Conservation (phyloP, 1,139 yeast genomes). For the Casaregolazyma lundiana region DNA sequence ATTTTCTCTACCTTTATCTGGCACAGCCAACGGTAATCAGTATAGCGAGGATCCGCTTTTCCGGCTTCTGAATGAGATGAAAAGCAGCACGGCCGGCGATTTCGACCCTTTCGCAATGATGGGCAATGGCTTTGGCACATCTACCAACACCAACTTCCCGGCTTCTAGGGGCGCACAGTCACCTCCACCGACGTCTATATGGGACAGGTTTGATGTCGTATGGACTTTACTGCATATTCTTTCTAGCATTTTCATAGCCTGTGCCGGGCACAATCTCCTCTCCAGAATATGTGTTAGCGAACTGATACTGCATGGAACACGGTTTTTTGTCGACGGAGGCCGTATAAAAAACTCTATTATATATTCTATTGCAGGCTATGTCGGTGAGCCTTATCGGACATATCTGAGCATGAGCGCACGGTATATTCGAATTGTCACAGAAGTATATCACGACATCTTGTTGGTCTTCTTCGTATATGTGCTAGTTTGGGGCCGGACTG, state of each 20-base stretch:
- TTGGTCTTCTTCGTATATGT: slow-evolving; percentile 31
- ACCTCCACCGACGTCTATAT: slow-evolving; percentile 7
- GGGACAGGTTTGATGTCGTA: slow-evolving; percentile 8
- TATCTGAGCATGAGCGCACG: slow-evolving; percentile 28
- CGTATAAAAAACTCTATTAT: slow-evolving; percentile 22
- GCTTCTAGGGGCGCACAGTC: not conserved
- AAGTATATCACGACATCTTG: slow-evolving; percentile 30
- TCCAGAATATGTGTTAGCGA: slow-evolving; percentile 32
- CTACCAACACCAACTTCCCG: not conserved
- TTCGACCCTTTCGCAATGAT: slow-evolving; percentile 10
- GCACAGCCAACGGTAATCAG: slow-evolving; percentile 1
- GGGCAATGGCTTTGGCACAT: slow-evolving; percentile 2
- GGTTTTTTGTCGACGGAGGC: slow-evolving; percentile 31
- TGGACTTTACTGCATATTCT: slow-evolving; percentile 30
- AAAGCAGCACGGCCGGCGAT: slow-evolving; percentile 4
- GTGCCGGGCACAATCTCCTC: slow-evolving; percentile 18
- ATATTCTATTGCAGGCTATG: slow-evolving; percentile 25
- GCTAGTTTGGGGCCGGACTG: slow-evolving; percentile 15
- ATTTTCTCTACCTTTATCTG: not conserved
- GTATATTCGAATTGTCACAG: slow-evolving; percentile 23
- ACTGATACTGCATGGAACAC: slow-evolving; percentile 30
- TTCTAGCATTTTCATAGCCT: slow-evolving; percentile 18
- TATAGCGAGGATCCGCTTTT: slow-evolving; percentile 23
- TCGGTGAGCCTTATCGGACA: slow-evolving; percentile 29
- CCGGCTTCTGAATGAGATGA: slow-evolving; percentile 22